Evolutionary conservation across 352 stramenopile genomes (phyloP).

Genomic region (Phytophthora pistaciae): DNA sequence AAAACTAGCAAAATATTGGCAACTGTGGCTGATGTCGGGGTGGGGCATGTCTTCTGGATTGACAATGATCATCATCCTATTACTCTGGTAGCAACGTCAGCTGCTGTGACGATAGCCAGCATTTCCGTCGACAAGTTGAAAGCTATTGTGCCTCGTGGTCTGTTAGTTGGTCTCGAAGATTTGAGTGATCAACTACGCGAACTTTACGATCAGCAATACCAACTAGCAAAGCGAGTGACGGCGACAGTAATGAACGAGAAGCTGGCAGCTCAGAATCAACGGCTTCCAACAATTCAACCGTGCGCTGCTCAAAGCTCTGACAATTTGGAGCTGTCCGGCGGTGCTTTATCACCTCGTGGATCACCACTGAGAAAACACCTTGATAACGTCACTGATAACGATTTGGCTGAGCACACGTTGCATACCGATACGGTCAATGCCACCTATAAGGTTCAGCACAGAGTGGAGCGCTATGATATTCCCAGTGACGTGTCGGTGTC

Average conservation of each 20-base stretch:
- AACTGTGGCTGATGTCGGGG: slow-evolving; percentile 61
- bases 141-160: slow-evolving; percentile 50
- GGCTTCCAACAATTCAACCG: slow-evolving; percentile 24
- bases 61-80: slow-evolving; percentile 43
- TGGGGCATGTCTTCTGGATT: slow-evolving; percentile 68
- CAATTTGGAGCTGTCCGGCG: neutral
- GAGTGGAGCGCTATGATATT: slow-evolving; percentile 57
- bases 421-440: slow-evolving; percentile 20
- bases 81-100: slow-evolving; percentile 56
- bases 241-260: slow-evolving; percentile 66
- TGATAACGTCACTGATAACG: neutral
- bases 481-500: slow-evolving; percentile 23
- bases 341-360: neutral
- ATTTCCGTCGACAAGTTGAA: slow-evolving; percentile 62
- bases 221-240: slow-evolving; percentile 45
- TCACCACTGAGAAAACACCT: neutral
- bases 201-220: slow-evolving; percentile 47
- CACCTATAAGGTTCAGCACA: slow-evolving; percentile 38
- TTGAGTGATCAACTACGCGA: slow-evolving; percentile 28
- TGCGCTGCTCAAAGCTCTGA: slow-evolving; percentile 1
- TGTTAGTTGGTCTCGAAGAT: slow-evolving; percentile 38
- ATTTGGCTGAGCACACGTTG: neutral
- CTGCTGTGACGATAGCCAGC: slow-evolving; percentile 48
- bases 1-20: slow-evolving; percentile 45
- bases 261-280: slow-evolving; percentile 11